phyloP scores from a whole-genome alignment of 2,329 filamentous ascomycete species.

The Nigrospora osmanthi region DNA sequence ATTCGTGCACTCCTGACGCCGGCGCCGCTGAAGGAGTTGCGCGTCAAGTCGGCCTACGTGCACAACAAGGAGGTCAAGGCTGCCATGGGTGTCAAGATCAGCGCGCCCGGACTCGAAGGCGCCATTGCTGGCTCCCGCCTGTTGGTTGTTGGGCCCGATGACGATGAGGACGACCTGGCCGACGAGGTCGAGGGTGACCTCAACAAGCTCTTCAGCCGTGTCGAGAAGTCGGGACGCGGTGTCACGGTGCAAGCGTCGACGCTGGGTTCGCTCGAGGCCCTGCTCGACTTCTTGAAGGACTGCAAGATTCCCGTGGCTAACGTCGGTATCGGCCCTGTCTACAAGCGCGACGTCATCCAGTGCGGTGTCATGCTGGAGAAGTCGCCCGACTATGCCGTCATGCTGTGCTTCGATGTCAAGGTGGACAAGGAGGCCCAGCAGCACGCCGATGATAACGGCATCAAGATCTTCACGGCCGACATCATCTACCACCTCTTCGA shows the following conservation, averaged over 20 bases:
- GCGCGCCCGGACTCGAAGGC: constrained; percentile 87
- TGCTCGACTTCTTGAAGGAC: constrained; percentile 90
- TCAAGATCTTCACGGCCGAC: constrained; percentile 97
- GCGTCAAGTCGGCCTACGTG: constrained; percentile 92
- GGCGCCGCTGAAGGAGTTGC: constrained; percentile 84
- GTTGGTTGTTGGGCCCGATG: constrained; percentile 87
- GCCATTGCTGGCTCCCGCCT: constrained; percentile 95
- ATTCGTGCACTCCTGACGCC: constrained; percentile 91
- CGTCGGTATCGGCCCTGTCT: constrained; percentile 94
- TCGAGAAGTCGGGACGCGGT: constrained; percentile 86
- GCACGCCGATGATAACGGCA: constrained; percentile 87
- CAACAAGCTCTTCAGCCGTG: constrained; percentile 80
- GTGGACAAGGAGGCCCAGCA: constrained; percentile 91
- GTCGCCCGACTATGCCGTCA: constrained; percentile 89
- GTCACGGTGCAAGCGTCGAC: constrained; percentile 97
- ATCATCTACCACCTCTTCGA: constrained; percentile 99
- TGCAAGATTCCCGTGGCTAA: constrained; percentile 97
- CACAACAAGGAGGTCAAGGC: constrained; percentile 99
- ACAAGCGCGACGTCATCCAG: constrained; percentile 96
- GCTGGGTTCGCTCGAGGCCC: constrained; percentile 88
- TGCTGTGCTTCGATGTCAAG: constrained; percentile 99
- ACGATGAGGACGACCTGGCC: constrained; percentile 93
- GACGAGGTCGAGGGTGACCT: constrained; percentile 96
- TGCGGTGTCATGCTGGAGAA: constrained; percentile 95
- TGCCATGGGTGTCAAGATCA: constrained; percentile 96